These are phyloP conservation scores for Scedosporium aurantiacum DNA, from an alignment of 2,329 filamentous ascomycete species.

Conservation along the genomic window DNA sequence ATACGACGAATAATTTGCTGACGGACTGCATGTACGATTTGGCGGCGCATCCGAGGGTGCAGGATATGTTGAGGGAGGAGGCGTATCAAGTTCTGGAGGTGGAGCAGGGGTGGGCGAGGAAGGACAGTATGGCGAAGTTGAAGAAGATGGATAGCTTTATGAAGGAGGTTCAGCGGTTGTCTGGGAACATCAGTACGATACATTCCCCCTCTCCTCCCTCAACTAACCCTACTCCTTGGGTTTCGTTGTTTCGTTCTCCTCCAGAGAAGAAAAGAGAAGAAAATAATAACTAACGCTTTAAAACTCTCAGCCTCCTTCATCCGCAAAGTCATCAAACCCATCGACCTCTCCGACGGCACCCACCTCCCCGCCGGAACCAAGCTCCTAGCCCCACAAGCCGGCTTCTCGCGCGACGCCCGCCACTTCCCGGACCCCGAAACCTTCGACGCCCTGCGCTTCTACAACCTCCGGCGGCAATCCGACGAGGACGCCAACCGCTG, in stretches of 20 bases:
- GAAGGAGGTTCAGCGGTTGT: constrained; percentile 29
- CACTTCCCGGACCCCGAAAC: constrained; percentile 28
- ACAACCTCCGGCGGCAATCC: constrained; percentile 28
- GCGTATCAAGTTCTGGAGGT: constrained; percentile 29
- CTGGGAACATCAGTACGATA: constrained; percentile 30
- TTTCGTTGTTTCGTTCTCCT: not conserved
- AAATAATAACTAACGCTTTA: constrained; percentile 11
- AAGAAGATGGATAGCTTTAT: constrained; percentile 39
- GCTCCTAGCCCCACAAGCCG: constrained; percentile 28
- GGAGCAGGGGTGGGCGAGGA: constrained; percentile 29
- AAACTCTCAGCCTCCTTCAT: constrained; percentile 27
- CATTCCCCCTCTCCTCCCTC: not conserved
- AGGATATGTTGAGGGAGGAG: constrained; percentile 37
- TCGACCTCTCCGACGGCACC: constrained; percentile 33
- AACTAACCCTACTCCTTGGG: not conserved
- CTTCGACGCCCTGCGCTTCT: constrained; percentile 40
- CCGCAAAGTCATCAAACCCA: constrained; percentile 33
- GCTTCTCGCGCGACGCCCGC: constrained; percentile 28
- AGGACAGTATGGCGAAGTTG: constrained; percentile 31
- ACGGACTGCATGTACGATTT: constrained; percentile 41
- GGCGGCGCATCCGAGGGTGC: constrained; percentile 32
- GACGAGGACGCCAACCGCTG: constrained; percentile 25
- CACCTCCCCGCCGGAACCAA: constrained; percentile 30
- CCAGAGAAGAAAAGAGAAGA: not conserved
- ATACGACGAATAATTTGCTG: constrained; percentile 32